Evolutionary conservation across 345 rosid species (phyloP).

Genomic region (Draba incana): DNA sequence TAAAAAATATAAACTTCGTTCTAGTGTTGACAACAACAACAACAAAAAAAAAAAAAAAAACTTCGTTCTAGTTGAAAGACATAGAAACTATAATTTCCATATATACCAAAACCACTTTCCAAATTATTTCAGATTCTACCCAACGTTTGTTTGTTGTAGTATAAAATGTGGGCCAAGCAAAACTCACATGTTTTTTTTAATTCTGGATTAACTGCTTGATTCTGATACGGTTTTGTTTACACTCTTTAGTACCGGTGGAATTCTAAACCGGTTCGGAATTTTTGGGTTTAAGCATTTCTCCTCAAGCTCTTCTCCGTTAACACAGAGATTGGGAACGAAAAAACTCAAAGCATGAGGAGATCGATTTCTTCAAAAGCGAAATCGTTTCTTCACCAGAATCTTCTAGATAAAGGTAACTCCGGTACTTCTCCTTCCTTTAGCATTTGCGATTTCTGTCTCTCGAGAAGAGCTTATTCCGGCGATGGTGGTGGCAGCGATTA

Average conservation of each 20-base stretch:
- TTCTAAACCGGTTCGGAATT: constrained; percentile 10
- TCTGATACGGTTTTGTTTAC: background rate
- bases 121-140: too few relatives aligned
- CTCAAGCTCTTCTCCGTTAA: background rate
- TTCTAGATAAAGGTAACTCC: constrained; percentile 18
- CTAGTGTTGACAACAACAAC: too few relatives aligned
- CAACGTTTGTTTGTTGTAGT: too few relatives aligned
- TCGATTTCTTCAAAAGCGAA: constrained; percentile 35
- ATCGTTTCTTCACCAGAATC: constrained; percentile 29
- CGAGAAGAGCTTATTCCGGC: constrained; percentile 31
- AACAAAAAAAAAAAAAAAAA: too few relatives aligned
- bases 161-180: too few relatives aligned
- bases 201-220: background rate
- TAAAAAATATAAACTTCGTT: too few relatives aligned
- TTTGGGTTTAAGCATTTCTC: constrained; percentile 6
- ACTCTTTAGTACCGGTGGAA: background rate
- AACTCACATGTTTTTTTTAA: too few relatives aligned
- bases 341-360: constrained; percentile 34
- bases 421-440: constrained; percentile 21
- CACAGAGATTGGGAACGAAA: constrained; percentile 15
- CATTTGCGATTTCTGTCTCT: constrained; percentile 31
- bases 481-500: constrained; percentile 19
- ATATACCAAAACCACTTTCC: too few relatives aligned
- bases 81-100: too few relatives aligned
- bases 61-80: too few relatives aligned